Evolutionary conservation across 768 basidiomycete genomes (phyloP).

Genomic region (Boletus rubroflammeus): DNA sequence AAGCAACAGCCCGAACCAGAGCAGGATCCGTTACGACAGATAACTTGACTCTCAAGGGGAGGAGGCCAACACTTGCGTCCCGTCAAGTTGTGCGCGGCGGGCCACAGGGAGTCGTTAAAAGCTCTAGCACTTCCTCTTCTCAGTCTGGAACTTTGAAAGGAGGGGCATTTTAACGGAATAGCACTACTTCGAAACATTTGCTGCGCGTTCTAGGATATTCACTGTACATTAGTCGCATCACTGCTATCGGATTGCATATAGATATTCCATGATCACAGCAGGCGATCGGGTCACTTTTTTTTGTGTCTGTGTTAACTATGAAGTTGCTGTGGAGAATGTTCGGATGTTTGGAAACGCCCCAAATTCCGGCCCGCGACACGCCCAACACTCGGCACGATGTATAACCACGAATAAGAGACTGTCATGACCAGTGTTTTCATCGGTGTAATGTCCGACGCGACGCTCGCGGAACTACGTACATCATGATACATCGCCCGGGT

Average conservation of each 20-base stretch:
- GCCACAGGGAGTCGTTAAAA: slow-evolving; percentile 17
- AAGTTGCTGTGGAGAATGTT: not conserved
- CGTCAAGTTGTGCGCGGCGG: slow-evolving; percentile 12
- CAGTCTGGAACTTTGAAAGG: slow-evolving; percentile 25
- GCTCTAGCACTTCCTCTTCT: slow-evolving; percentile 24
- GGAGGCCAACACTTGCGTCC: slow-evolving; percentile 4
- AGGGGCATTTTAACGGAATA: slow-evolving; percentile 12
- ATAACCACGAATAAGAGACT: not conserved
- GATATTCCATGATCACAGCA: not conserved
- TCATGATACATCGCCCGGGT: not conserved
- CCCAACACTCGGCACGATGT: not conserved
- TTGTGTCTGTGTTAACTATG: not conserved
- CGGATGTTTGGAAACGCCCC: not conserved
- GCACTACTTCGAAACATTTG: not conserved
- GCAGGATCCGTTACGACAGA: slow-evolving; percentile 7
- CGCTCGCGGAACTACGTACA: not conserved
- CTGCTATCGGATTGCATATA: slow-evolving; percentile 7
- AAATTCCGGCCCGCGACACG: not conserved
- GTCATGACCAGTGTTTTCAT: not conserved
- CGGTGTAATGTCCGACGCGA: not conserved
- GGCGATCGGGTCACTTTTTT: not conserved
- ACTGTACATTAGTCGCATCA: slow-evolving; percentile 26
- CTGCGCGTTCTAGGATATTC: not conserved
- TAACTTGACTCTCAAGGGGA: slow-evolving; percentile 12
- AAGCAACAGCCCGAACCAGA: slow-evolving; percentile 8